A percentile compares a stretch with the other conserved stretches of the same genome.
phyloP scores from a whole-genome alignment of 345 rosid species.

The Salix exigua region DNA sequence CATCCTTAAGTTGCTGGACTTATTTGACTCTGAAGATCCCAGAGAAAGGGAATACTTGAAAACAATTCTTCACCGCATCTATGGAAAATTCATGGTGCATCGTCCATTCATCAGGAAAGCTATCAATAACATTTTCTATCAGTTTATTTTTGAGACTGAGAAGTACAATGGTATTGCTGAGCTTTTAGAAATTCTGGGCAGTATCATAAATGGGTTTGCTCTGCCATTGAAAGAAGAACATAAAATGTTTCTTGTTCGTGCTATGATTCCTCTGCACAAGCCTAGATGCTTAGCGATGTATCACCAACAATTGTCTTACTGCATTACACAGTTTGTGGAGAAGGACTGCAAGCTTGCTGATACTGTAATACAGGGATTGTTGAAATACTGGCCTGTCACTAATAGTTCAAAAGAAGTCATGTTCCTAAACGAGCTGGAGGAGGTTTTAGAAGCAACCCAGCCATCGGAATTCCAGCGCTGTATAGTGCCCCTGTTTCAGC shows the following conservation, averaged over 20 bases:
- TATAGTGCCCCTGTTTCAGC: conserved; percentile 76
- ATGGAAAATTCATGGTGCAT: conserved; percentile 94
- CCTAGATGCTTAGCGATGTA: conserved; percentile 77
- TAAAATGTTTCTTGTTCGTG: conserved; percentile 71
- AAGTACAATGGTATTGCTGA: conserved; percentile 86
- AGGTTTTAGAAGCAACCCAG: conserved; percentile 78
- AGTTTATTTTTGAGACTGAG: conserved; percentile 73
- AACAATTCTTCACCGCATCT: conserved; percentile 77
- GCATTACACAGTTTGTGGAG: conserved; percentile 80
- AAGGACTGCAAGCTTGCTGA: conserved; percentile 89
- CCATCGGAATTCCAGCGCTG: conserved; percentile 74
- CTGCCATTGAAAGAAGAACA: conserved; percentile 94
- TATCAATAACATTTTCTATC: conserved; percentile 72
- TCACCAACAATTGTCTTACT: conserved; percentile 84
- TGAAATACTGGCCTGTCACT: conserved; percentile 89
- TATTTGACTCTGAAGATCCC: conserved; percentile 89
- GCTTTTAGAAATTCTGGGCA: conserved; percentile 82
- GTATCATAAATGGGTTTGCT: conserved; percentile 89
- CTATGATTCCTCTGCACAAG: conserved; percentile 74
- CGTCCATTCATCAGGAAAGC: conserved; percentile 85
- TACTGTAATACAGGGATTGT: conserved; percentile 62
- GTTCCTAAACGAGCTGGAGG: conserved; percentile 88
- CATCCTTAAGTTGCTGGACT: conserved; percentile 57
- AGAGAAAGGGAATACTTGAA: conserved; percentile 89
- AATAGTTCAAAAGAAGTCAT: conserved; percentile 93